Base-by-base conservation (phyloP, 257 asterid species). In the Jacaranda mimosifolia region DNA sequence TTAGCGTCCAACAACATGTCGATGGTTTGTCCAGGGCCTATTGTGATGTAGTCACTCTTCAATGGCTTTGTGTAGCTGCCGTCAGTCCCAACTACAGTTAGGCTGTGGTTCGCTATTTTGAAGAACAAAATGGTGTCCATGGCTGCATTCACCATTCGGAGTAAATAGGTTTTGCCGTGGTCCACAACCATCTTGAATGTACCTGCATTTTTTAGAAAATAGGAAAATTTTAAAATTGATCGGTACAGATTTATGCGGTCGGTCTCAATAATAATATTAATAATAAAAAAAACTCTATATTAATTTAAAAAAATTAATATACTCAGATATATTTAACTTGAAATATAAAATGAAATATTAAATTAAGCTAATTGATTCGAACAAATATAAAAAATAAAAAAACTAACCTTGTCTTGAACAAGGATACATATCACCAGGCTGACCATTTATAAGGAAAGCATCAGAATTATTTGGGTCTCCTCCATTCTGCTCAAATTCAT, bases 381-480 rank as follows among this genome's bases (percentile, higher is more conserved):
- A n/a, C 32, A 26, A 26, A 26, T 0, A 26, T 0, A 2, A 2
- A 26, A 26, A 26, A 26, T 26, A 2, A 26, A 26, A 26, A 26
- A 0, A 26, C 32, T 2, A 1, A 87, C 92, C 92, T 77, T 70
- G 48, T 35, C 4, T 73, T 6, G 92, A 88, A 60, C 92, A 88
- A 0, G 79, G 81, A 74, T 84, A 84, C 1, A 45, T 21, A 65
- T 82, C 81, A 4, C 92, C 90, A 51, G 90, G 92, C 21, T 84
- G 89, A 9, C 90, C 92, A 77, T 88, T 88, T 36, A 88, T 84
- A 4, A 80, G 76, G 21, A 38, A 84, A 48, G 92, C 86, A 83
- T 86, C 87, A n/a, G 87, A 84, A 45, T 0, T 4, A 49, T 80
- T 74, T 3, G 85, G 81, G 1, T 68, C 84, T 0, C 85, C 83